Evolutionary conservation across 768 basidiomycete genomes (phyloP).

Genomic region (Podaxis rugospora): DNA sequence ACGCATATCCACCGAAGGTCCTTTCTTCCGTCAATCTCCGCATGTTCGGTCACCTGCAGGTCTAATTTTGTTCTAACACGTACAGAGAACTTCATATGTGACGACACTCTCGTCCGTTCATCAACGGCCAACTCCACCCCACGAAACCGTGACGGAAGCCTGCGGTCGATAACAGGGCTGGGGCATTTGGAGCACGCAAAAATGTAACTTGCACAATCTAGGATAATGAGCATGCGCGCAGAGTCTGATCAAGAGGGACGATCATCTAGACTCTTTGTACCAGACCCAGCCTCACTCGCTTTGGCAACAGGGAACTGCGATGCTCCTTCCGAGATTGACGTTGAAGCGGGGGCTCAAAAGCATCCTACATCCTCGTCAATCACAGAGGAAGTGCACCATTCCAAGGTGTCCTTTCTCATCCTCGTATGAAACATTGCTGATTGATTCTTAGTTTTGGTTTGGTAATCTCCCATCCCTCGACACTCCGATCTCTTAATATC

Average conservation of each 20-base stretch:
- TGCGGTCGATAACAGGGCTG: too few relatives aligned
- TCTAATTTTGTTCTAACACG: neutral
- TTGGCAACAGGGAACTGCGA: neutral
- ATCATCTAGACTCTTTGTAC: neutral
- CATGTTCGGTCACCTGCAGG: neutral
- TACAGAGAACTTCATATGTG: neutral
- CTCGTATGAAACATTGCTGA: neutral
- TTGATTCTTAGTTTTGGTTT: too few relatives aligned
- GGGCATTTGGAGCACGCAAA: too few relatives aligned
- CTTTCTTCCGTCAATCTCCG: neutral
- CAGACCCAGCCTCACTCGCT: neutral
- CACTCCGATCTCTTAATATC: neutral
- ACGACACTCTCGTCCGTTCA: neutral
- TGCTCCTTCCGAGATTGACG: neutral
- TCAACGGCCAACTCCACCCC: too few relatives aligned
- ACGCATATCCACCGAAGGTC: neutral
- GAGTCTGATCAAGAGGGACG: neutral
- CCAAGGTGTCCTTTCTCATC: neutral
- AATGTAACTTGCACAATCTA: neutral
- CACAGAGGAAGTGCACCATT: neutral
- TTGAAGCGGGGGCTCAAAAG: neutral
- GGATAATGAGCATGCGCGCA: neutral
- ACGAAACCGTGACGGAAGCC: too few relatives aligned
- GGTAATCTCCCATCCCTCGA: too few relatives aligned
- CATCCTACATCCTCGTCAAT: neutral